Percentiles rank a stretch among this genome's conserved stretches.
Evolutionary conservation across 2,329 filamentous ascomycete species (phyloP).

Genomic region (Macrophomina tecta): DNA sequence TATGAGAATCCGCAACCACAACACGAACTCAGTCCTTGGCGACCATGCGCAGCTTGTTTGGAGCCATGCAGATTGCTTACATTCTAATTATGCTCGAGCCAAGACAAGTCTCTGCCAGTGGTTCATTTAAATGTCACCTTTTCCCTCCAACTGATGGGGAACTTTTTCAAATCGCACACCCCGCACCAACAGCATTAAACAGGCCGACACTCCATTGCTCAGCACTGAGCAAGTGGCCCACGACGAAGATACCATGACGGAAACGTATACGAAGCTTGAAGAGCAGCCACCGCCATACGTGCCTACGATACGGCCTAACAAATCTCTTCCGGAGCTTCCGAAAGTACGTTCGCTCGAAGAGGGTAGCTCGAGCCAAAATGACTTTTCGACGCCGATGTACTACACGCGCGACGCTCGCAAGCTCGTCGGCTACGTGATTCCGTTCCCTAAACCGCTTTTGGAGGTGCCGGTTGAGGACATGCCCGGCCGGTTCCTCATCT

Average conservation of each 20-base stretch:
- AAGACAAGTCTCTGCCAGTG: background rate
- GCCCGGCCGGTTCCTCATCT: constrained; percentile 51
- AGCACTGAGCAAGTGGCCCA: background rate
- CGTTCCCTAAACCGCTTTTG: constrained; percentile 51
- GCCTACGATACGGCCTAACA: background rate
- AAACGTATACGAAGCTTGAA: background rate
- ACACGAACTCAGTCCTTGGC: background rate
- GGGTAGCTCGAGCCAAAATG: background rate
- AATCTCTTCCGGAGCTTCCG: constrained; percentile 3
- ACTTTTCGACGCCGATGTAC: constrained; percentile 41
- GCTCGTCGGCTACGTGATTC: constrained; percentile 51
- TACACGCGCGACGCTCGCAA: constrained; percentile 51
- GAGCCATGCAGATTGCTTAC: background rate
- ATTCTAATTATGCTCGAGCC: background rate
- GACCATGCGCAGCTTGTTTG: background rate
- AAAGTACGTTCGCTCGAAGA: background rate
- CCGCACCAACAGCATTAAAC: background rate
- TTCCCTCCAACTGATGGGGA: background rate
- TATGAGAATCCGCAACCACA: background rate
- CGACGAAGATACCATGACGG: background rate
- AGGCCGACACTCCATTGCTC: background rate
- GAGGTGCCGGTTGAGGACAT: constrained; percentile 42
- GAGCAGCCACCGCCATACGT: background rate
- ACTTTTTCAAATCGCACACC: background rate
- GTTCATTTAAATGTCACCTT: background rate